phyloP scores from a whole-genome alignment of 345 rosid species.

The Melastoma malabathricum region DNA sequence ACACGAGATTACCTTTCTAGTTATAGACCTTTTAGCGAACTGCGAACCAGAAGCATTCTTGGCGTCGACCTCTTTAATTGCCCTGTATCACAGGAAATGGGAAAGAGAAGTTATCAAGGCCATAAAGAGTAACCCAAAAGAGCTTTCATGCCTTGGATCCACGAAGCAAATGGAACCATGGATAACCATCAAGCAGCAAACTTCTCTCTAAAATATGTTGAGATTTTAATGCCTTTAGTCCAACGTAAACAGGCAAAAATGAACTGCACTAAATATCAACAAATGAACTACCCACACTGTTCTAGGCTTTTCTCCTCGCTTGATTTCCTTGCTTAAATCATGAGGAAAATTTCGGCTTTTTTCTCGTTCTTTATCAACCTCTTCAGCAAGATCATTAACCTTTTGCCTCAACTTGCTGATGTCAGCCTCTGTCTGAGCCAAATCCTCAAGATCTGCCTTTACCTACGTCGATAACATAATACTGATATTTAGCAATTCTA shows the following conservation, averaged over 20 bases:
- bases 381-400: conserved; percentile 43
- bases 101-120: conserved; percentile 1
- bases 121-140: background rate
- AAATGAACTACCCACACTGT: conserved; percentile 28
- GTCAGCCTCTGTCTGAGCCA: conserved; percentile 51
- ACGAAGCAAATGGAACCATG: too few species aligned
- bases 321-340: conserved; percentile 21
- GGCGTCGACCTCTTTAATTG: conserved; percentile 30
- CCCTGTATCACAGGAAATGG: conserved; percentile 26
- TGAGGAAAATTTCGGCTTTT: conserved; percentile 21
- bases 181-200: too few species aligned
- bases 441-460: conserved; percentile 52
- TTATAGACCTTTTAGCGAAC: conserved; percentile 27
- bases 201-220: too few species aligned
- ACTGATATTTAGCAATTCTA: conserved; percentile 11
- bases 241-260: background rate
- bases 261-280: conserved; percentile 1
- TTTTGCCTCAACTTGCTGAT: conserved; percentile 42
- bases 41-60: conserved; percentile 17
- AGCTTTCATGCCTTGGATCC: too few species aligned
- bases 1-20: conserved; percentile 29
- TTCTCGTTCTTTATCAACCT: conserved; percentile 33
- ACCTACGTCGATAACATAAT: conserved; percentile 23
- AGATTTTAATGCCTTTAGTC: too few species aligned
- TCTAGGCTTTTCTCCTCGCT: conserved; percentile 15